Evolutionary conservation across 257 asterid genomes (phyloP).

Genomic region (Solanum lycopersicoides): DNA sequence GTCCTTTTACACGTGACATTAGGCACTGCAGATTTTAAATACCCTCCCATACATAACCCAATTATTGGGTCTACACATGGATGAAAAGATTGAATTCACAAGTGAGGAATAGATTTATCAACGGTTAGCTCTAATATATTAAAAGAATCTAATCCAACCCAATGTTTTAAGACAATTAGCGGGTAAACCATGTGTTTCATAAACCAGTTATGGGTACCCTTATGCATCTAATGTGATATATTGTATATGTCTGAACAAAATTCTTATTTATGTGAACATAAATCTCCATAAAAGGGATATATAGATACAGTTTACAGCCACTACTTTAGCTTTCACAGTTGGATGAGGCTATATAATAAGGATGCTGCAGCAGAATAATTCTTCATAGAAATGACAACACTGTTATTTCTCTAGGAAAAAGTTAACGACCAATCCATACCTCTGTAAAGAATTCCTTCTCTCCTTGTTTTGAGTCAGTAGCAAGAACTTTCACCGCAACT

Average conservation of each 20-base stretch:
- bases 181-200: background rate
- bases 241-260: background rate
- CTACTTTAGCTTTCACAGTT: background rate
- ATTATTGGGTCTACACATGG: background rate
- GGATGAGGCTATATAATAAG: background rate
- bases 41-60: background rate
- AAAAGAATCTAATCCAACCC: background rate
- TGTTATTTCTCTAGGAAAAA: background rate
- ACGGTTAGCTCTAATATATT: background rate
- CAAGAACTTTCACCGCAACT: conserved; percentile 96
- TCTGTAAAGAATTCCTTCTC: conserved; percentile 92
- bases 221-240: background rate
- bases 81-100: background rate
- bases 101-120: background rate
- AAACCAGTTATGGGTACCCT: background rate
- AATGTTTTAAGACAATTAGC: background rate
- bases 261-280: background rate
- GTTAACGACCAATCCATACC: conserved; percentile 23
- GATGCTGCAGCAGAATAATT: background rate
- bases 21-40: background rate
- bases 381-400: background rate
- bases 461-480: conserved; percentile 94
- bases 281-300: background rate
- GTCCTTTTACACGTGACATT: background rate
- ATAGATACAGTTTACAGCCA: background rate